Percentiles rank a stretch among this genome's conserved stretches.
Conservation (phyloP, 768 basidiomycete species). For the Russula griseocarnosa region DNA sequence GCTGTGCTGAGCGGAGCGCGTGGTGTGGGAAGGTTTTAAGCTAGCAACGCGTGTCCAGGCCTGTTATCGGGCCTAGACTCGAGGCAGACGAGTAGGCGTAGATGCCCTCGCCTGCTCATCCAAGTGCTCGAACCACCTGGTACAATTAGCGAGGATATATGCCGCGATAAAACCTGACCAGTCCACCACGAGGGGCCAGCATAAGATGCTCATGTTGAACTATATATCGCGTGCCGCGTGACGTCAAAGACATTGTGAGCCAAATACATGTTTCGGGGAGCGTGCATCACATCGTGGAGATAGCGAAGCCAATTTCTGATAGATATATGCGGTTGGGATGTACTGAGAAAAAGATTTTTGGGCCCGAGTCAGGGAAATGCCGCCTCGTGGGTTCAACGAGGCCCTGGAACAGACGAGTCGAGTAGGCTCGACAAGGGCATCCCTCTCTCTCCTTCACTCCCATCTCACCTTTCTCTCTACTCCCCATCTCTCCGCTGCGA, state of each 20-base stretch:
- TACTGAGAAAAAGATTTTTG: slow-evolving; percentile 1
- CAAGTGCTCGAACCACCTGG: background rate
- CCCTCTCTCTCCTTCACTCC: background rate
- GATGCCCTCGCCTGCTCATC: too few species aligned
- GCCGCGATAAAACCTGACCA: background rate
- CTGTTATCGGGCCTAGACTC: background rate
- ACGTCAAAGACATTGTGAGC: background rate
- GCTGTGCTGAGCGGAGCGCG: too few species aligned
- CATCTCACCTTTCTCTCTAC: background rate
- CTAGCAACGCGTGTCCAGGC: background rate
- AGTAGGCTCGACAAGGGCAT: background rate
- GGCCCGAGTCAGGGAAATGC: slow-evolving; percentile 26
- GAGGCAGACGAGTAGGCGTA: background rate
- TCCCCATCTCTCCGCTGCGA: background rate
- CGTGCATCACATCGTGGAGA: background rate
- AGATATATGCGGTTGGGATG: background rate
- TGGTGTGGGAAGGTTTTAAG: background rate
- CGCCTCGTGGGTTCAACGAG: slow-evolving; percentile 30
- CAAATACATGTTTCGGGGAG: background rate
- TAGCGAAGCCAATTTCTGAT: background rate
- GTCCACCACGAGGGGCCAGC: background rate
- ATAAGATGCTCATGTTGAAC: too few species aligned
- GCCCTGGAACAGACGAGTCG: background rate
- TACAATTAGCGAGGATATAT: background rate
- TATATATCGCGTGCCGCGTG: background rate